Evolutionary conservation across 768 basidiomycete species (phyloP).

Genomic region (Fomitopsis pulvina): DNA sequence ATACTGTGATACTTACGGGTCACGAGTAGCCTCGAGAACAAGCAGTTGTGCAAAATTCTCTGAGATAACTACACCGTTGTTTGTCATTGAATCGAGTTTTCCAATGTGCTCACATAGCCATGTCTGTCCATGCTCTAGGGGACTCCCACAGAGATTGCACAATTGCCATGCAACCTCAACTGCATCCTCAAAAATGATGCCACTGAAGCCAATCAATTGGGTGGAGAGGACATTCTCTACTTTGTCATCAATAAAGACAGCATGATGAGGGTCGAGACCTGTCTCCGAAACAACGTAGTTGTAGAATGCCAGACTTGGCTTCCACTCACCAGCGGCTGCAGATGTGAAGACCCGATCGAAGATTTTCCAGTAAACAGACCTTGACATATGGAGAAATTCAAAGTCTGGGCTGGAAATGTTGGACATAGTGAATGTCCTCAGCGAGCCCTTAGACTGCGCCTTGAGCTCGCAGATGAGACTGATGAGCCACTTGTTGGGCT

Average conservation of each 20-base stretch:
- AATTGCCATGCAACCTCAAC: slow-evolving; percentile 37
- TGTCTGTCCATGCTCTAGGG: slow-evolving; percentile 34
- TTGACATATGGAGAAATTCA: slow-evolving; percentile 30
- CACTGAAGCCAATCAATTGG: slow-evolving; percentile 48
- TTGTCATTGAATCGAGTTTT: slow-evolving; percentile 38
- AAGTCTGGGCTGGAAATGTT: slow-evolving; percentile 49
- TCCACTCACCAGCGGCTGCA: slow-evolving; percentile 44
- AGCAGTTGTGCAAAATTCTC: slow-evolving; percentile 59
- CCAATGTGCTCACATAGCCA: slow-evolving; percentile 34
- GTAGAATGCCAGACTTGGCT: slow-evolving; percentile 50
- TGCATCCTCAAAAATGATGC: slow-evolving; percentile 38
- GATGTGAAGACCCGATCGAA: slow-evolving; percentile 51
- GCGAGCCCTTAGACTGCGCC: slow-evolving; percentile 24
- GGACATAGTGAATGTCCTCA: slow-evolving; percentile 44
- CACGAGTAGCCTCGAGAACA: slow-evolving; percentile 46
- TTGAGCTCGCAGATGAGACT: slow-evolving; percentile 41
- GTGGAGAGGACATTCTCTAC: slow-evolving; percentile 53
- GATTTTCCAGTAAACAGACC: slow-evolving; percentile 41
- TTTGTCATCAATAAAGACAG: slow-evolving; percentile 57
- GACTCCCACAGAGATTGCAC: slow-evolving; percentile 41
- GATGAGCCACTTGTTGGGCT: slow-evolving; percentile 32
- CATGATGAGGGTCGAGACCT: slow-evolving; percentile 36
- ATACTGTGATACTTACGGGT: slow-evolving; percentile 36
- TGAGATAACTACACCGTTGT: slow-evolving; percentile 30
- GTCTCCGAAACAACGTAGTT: slow-evolving; percentile 39